Conservation (phyloP, 768 basidiomycete genomes). For the Holtermannia corniformis region DNA sequence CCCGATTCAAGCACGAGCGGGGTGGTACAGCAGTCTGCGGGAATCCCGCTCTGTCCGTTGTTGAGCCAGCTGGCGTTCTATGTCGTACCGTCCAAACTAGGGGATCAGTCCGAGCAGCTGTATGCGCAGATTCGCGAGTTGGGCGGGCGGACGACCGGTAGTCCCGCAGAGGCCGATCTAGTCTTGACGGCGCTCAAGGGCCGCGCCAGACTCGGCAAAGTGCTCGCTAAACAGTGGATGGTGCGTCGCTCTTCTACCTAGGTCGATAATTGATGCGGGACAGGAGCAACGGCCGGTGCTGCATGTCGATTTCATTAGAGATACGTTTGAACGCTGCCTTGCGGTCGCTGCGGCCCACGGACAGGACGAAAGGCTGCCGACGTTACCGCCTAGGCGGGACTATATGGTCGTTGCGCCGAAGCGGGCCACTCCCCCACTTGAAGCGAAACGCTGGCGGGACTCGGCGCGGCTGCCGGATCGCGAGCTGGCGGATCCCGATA, state of each 20-base stretch:
- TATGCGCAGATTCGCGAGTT: constrained; percentile 31
- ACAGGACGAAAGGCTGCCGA: neutral
- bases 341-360: constrained; percentile 1
- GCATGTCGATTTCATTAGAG: constrained; percentile 20
- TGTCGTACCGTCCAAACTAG: constrained; percentile 34
- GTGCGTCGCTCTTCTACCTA: constrained; percentile 13
- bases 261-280: neutral
- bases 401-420: neutral
- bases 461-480: constrained; percentile 14
- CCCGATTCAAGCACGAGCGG: neutral
- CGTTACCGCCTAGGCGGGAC: neutral
- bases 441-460: neutral
- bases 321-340: constrained; percentile 20
- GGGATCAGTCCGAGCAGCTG: constrained; percentile 18
- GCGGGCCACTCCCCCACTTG: neutral
- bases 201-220: constrained; percentile 21
- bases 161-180: constrained; percentile 12
- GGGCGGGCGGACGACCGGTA: constrained; percentile 21
- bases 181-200: constrained; percentile 31
- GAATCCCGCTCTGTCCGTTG: constrained; percentile 21
- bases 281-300: constrained; percentile 24
- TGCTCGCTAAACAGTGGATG: constrained; percentile 17
- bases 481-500: constrained; percentile 18
- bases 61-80: constrained; percentile 33
- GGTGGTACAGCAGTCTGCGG: neutral